These are phyloP conservation scores for Solanum habrochaites DNA, from an alignment of 257 asterid species.

Conservation along the genomic window DNA sequence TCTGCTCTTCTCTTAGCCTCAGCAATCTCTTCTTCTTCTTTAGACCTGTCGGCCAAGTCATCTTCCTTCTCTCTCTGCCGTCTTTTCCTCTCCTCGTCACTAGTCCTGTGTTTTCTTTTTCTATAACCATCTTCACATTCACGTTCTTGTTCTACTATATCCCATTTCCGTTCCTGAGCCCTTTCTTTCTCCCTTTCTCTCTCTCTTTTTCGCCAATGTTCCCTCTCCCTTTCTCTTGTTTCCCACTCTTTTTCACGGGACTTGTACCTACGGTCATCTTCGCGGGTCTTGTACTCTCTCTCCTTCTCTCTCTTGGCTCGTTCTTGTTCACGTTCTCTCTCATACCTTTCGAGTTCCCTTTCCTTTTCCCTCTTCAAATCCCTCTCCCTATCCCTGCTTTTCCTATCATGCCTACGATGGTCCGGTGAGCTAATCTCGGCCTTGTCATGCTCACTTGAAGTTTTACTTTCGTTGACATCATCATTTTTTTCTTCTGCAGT, in stretches of 20 bases:
- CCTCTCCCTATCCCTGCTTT: constrained; percentile 68
- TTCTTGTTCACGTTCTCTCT: constrained; percentile 90
- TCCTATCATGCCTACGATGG: constrained; percentile 66
- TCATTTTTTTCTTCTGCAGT: constrained; percentile 51
- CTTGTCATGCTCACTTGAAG: constrained; percentile 51
- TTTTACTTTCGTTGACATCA: constrained; percentile 66
- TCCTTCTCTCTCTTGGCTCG: constrained; percentile 95
- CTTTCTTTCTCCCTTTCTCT: constrained; percentile 83
- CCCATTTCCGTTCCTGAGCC: constrained; percentile 84
- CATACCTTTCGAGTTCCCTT: constrained; percentile 86
- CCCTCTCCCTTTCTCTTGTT: constrained; percentile 87
- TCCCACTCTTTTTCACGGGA: constrained; percentile 96
- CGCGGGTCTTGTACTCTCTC: constrained; percentile 80
- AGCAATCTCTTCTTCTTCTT: constrained; percentile 81
- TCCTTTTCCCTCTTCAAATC: constrained; percentile 74
- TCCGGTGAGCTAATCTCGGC: constrained; percentile 74
- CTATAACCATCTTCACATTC: constrained; percentile 77
- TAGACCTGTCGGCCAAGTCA: constrained; percentile 63
- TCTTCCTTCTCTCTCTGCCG: constrained; percentile 89
- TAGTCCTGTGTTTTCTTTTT: constrained; percentile 70
- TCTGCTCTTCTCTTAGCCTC: constrained; percentile 65
- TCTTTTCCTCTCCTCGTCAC: constrained; percentile 83
- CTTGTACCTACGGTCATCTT: constrained; percentile 91
- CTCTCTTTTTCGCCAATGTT: constrained; percentile 83
- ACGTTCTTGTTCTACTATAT: constrained; percentile 66